Evolutionary conservation across 1,284 basidiomycete genomes (phyloP), one percentile per base, ranked within the genome.

Genomic region (Mycena citricolor): DNA sequence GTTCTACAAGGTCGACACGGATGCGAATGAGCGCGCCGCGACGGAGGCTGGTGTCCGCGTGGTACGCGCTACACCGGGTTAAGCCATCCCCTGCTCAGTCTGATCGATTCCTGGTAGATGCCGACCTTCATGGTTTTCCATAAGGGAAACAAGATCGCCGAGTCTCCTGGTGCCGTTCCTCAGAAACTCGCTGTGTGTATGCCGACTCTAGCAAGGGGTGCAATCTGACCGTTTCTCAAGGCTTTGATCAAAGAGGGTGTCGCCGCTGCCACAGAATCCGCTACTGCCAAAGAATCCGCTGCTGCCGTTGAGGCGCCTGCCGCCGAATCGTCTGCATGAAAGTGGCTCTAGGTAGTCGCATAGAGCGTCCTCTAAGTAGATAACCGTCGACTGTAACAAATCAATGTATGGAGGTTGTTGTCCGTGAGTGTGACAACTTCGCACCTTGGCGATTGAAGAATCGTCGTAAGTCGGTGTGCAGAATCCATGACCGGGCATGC

Each of bases 1-100:
- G 22, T 75, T 90, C 66, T 89, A 83, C 77, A 93, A 93, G 70
- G 85, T 94, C 56, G 86, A 92, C 63, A 79, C 87, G 38, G 89
- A 92, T 60, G 75, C 67, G 32, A 74, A 73, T 39, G 53, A 60
- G 10, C 68, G 74, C 5, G 74, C 83, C 46, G 62, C 74, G 7
- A 64, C 79, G 58, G 85, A 86, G 63, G 79, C 85, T 45, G 80
- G 78, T 40, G 79, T 97, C 66, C 77, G 79, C 57, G 84, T 85
- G 40, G 81, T 83, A 59, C 51, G 79, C 69, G 11, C 35, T 32
- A 24, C n/a, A 10, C 26, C 26, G 10, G 26, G n/a, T 29, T 10
- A 10, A 29, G 26, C 10, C 26, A n/a, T 10, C 12, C 29, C 22
- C 13, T 29, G 10, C 26, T n/a, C n/a, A n/a, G n/a, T 29, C 10